Percentiles rank a stretch among this genome's conserved stretches.
Conservation (phyloP, 352 stramenopile species). For the Pythium biforme region DNA sequence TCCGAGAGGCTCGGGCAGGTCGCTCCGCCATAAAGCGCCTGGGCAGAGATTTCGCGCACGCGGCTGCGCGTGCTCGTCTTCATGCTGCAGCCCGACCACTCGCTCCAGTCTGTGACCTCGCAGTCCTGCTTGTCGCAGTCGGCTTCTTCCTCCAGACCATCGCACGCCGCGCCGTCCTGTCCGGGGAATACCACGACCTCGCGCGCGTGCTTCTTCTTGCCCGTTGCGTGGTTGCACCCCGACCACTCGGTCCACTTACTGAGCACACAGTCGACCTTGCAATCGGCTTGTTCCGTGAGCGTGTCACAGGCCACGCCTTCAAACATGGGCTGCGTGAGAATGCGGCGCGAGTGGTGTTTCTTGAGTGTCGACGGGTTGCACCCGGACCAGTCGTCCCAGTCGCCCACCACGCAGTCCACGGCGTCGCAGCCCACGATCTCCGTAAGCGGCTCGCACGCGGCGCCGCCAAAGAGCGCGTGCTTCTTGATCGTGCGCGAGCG, state of each 20-base stretch:
- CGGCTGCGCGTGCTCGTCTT: slow-evolving; percentile 39
- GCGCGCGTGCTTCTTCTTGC: slow-evolving; percentile 42
- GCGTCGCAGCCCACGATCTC: slow-evolving; percentile 43
- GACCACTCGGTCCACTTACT: slow-evolving; percentile 48
- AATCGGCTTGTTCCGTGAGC: slow-evolving; percentile 28
- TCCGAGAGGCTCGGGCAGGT: slow-evolving; percentile 32
- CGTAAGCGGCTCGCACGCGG: slow-evolving; percentile 34
- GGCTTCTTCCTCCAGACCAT: slow-evolving; percentile 19
- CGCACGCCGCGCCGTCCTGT: slow-evolving; percentile 31
- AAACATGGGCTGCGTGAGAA: slow-evolving; percentile 35
- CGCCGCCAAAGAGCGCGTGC: slow-evolving; percentile 37
- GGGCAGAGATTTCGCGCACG: slow-evolving; percentile 34
- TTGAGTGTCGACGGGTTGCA: slow-evolving; percentile 37
- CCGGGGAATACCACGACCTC: slow-evolving; percentile 34
- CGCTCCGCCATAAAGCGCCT: slow-evolving; percentile 34
- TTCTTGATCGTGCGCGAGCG: slow-evolving; percentile 37
- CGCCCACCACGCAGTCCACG: slow-evolving; percentile 39
- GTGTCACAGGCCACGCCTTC: slow-evolving; percentile 31
- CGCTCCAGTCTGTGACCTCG: slow-evolving; percentile 39
- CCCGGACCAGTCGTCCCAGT: slow-evolving; percentile 49
- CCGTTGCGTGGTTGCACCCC: slow-evolving; percentile 43
- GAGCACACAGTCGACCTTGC: slow-evolving; percentile 49
- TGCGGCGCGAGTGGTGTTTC: slow-evolving; percentile 40
- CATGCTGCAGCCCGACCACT: slow-evolving; percentile 49
- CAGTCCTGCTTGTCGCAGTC: slow-evolving; percentile 50